phyloP scores from a whole-genome alignment of 805 yeast species.

The Starmerella etchellsii region DNA sequence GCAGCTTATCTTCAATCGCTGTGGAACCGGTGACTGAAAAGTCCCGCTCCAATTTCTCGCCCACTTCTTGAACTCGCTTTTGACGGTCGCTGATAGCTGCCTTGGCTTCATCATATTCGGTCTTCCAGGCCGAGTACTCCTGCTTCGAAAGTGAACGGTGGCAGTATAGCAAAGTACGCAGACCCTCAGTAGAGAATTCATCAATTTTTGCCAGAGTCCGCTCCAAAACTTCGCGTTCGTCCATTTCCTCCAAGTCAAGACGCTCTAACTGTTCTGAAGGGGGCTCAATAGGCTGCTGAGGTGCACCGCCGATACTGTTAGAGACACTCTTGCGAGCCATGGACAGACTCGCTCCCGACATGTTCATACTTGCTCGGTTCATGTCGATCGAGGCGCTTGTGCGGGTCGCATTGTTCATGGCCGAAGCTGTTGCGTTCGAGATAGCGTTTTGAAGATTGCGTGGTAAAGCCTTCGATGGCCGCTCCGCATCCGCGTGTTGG shows the following conservation, averaged over 20 bases:
- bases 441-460: constrained; percentile 1
- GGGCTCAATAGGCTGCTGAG: background rate
- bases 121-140: constrained; percentile 56
- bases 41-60: constrained; percentile 56
- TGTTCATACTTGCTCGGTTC: background rate
- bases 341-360: no score
- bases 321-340: background rate
- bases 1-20: constrained; percentile 93
- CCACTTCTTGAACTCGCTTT: constrained; percentile 53
- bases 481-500: background rate
- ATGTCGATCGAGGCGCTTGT: constrained; percentile 5
- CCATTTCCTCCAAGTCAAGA: constrained; percentile 30
- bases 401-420: constrained; percentile 3
- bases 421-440: constrained; percentile 7
- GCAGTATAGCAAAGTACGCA: constrained; percentile 77
- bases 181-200: constrained; percentile 87
- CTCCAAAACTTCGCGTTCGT: constrained; percentile 69
- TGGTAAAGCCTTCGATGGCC: background rate
- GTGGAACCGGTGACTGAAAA: constrained; percentile 77
- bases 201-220: constrained; percentile 82
- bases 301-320: background rate
- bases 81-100: constrained; percentile 60
- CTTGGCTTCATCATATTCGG: constrained; percentile 59
- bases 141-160: constrained; percentile 52
- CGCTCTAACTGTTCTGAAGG: background rate